Conservation (phyloP, 2,329 filamentous ascomycete genomes). For the Trichocomaceae sp. region DNA sequence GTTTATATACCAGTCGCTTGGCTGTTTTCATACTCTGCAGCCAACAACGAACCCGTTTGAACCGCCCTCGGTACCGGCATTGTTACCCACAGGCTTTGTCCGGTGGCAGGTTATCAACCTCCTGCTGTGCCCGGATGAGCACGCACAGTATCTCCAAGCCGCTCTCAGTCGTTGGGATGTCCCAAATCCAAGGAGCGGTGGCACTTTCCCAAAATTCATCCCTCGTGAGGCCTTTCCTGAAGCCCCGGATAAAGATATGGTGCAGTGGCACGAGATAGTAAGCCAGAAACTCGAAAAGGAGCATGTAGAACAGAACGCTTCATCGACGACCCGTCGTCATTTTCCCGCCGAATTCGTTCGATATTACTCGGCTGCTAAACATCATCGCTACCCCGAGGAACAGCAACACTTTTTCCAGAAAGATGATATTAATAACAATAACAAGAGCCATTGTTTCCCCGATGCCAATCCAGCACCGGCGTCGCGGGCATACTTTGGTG, state of each 20-base stretch:
- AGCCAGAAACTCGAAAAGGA: slow-evolving; percentile 63
- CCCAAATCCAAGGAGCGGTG: slow-evolving; percentile 60
- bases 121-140: slow-evolving; percentile 77
- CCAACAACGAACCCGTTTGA: slow-evolving; percentile 64
- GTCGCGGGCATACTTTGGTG: slow-evolving; percentile 2
- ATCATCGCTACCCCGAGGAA: slow-evolving; percentile 22
- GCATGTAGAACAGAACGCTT: slow-evolving; percentile 37
- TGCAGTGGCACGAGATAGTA: slow-evolving; percentile 77
- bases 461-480: background rate
- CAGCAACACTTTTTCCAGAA: slow-evolving; percentile 15
- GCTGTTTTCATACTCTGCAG: slow-evolving; percentile 81
- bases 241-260: slow-evolving; percentile 69
- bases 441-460: slow-evolving; percentile 6
- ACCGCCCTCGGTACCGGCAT: slow-evolving; percentile 69
- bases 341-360: slow-evolving; percentile 23
- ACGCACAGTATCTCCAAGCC: slow-evolving; percentile 74
- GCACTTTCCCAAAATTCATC: slow-evolving; percentile 52
- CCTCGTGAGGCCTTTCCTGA: slow-evolving; percentile 67
- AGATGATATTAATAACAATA: slow-evolving; percentile 8
- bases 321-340: slow-evolving; percentile 19
- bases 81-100: slow-evolving; percentile 79
- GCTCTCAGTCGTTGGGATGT: slow-evolving; percentile 73
- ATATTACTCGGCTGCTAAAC: slow-evolving; percentile 25
- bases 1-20: slow-evolving; percentile 85
- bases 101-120: slow-evolving; percentile 92